Base-by-base conservation (phyloP, 805 yeast genomes). In the Candida nonsorbophila region DNA sequence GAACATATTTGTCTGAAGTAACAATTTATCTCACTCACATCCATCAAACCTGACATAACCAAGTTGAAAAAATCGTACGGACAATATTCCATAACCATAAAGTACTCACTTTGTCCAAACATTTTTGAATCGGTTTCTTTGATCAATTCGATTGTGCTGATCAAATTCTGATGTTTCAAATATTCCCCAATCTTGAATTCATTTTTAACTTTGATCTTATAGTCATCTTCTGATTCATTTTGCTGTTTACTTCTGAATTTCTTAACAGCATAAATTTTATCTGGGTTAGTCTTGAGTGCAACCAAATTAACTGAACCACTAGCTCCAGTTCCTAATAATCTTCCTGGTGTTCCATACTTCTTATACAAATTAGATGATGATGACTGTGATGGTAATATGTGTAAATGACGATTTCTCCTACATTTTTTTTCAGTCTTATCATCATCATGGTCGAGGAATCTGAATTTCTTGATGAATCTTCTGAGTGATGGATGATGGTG, bases 271-370 rank as follows among this genome's bases (percentile, higher is more conserved):
- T 74, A 86, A 4, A 84, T 52, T 36, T 73, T 69, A 17, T 30
- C 27, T 6, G 55, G 42, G 40, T 78, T 79, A 0, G 71, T 52
- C 17, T 73, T 67, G 29, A 82, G 71, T 34, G 75, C 74, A 35
- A 87, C 81, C 30, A 85, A 68, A 23, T 82, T 72, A n/a, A 88
- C 97, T 1, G 92, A 80, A 2, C 97, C 97, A 14, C 94, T 88
- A 1, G 97, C 97, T 9, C 97, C 97, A 34, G 88, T 77, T 14
- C 97, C 97, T 28, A 86, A 62, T 14, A 80, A 63, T 38, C 72
- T 71, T 8, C 94, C 94, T 14, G 76, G 67, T 5, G 50, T 34
- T 22, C 94, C 92, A 54, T 85, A 86, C 44, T 81, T 79, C 30
- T 75, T 41, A 30, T 47, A 52, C 14, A 62, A 36, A 7, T 47